Percentiles rank a stretch among this genome's conserved stretches.
These are phyloP conservation scores for Mikania micrantha DNA, from an alignment of 129 eudicot genomes.

Conservation along the genomic window DNA sequence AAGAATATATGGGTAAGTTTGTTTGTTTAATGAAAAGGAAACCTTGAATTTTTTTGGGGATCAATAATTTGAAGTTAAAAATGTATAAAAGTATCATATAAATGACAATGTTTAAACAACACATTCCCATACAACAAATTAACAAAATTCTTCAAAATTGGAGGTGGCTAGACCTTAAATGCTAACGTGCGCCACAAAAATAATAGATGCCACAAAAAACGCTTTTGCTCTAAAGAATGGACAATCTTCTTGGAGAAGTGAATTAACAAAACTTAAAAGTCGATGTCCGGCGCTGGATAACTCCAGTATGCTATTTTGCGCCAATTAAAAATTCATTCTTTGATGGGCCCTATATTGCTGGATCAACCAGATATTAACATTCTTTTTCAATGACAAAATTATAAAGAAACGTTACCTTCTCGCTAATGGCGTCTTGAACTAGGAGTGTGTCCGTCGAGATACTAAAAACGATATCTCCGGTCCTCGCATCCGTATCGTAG, in stretches of 20 bases:
- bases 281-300: conserved; percentile 8
- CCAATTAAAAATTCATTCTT: neutral
- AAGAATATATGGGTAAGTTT: no score
- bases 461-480: conserved; percentile 95
- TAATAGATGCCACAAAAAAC: neutral
- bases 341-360: conserved; percentile 11
- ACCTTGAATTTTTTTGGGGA: neutral
- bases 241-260: conserved; percentile 17
- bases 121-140: neutral
- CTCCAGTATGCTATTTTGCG: conserved; percentile 17
- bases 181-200: conserved; percentile 25
- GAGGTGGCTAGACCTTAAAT: neutral
- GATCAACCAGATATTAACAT: conserved; percentile 11
- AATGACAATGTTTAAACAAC: neutral
- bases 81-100: neutral
- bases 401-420: conserved; percentile 52
- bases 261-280: neutral
- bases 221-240: neutral
- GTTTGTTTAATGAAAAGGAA: no score
- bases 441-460: conserved; percentile 94
- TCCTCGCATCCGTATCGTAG: conserved; percentile 94
- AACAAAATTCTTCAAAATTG: neutral
- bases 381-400: neutral
- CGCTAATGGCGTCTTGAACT: conserved; percentile 99
- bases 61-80: neutral